Percentiles rank a stretch among this genome's conserved stretches.
Conservation (phyloP, 2,329 filamentous ascomycete genomes). For the Calonectria pseudoreteaudii region DNA sequence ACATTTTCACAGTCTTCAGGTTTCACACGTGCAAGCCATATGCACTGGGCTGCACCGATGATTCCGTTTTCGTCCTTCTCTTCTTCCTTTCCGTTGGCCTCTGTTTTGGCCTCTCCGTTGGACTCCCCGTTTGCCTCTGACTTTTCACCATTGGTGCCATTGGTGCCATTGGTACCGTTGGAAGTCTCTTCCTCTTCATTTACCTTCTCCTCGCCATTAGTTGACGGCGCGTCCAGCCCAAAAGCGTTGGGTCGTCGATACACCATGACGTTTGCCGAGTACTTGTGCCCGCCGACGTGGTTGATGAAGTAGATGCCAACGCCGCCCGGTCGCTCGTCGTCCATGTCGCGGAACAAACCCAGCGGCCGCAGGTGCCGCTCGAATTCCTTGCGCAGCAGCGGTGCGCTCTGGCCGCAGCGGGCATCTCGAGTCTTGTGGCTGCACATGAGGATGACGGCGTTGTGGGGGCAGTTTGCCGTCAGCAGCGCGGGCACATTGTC, state of each 20-base stretch:
- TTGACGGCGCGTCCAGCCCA: slow-evolving; percentile 60
- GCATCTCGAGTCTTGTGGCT: slow-evolving; percentile 95
- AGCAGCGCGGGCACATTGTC: slow-evolving; percentile 47
- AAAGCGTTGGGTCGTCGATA: slow-evolving; percentile 77
- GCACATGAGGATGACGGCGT: slow-evolving; percentile 90
- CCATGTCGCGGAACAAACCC: slow-evolving; percentile 85
- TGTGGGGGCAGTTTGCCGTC: slow-evolving; percentile 76
- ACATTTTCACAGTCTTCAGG: slow-evolving; percentile 96
- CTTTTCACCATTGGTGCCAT: slow-evolving; percentile 44
- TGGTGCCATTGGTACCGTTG: slow-evolving; percentile 26
- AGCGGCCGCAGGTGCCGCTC: slow-evolving; percentile 88
- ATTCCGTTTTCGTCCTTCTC: slow-evolving; percentile 39
- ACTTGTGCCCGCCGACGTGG: slow-evolving; percentile 97
- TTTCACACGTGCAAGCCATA: slow-evolving; percentile 87
- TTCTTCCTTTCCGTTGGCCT: slow-evolving; percentile 41
- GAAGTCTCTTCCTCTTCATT: slow-evolving; percentile 2
- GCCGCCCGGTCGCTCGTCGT: slow-evolving; percentile 90
- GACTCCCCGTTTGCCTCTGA: slow-evolving; percentile 43
- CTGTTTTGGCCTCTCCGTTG: slow-evolving; percentile 45
- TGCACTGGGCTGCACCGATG: slow-evolving; percentile 83
- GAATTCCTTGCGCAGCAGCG: slow-evolving; percentile 87
- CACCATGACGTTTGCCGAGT: slow-evolving; percentile 92
- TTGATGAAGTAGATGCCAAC: slow-evolving; percentile 97
- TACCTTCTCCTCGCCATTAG: slow-evolving; percentile 35
- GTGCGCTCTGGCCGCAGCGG: slow-evolving; percentile 93